Percentiles rank a stretch among this genome's conserved stretches.
These are phyloP conservation scores for Tympanopsis confertula DNA, from an alignment of 2,329 filamentous ascomycete species.

Conservation along the genomic window DNA sequence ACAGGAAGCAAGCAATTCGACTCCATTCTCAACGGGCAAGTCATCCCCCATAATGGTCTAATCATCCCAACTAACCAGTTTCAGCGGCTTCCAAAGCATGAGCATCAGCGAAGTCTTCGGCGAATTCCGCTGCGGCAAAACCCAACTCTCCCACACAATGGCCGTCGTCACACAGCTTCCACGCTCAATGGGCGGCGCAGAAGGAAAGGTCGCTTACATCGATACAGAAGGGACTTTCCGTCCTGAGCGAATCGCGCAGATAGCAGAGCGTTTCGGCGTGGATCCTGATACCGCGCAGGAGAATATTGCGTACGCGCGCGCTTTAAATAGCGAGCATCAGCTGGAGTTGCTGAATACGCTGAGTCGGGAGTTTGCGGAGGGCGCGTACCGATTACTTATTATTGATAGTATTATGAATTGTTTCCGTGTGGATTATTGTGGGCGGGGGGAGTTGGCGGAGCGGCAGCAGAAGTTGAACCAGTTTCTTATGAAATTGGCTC, in stretches of 20 bases:
- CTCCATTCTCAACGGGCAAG: constrained; percentile 48
- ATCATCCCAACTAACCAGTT: not conserved
- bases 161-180: constrained; percentile 48
- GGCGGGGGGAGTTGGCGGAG: constrained; percentile 56
- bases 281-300: constrained; percentile 48
- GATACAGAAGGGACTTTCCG: constrained; percentile 57
- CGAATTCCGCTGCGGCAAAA: constrained; percentile 57
- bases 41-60: constrained; percentile 2
- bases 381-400: constrained; percentile 54
- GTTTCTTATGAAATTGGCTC: constrained; percentile 49
- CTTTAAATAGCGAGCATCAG: constrained; percentile 55
- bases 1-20: constrained; percentile 63
- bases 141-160: constrained; percentile 59
- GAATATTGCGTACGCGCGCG: constrained; percentile 56
- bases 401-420: constrained; percentile 63
- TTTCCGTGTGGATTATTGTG: constrained; percentile 56
- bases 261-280: constrained; percentile 52
- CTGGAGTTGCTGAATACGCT: constrained; percentile 51
- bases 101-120: constrained; percentile 56
- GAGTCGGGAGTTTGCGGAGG: constrained; percentile 45
- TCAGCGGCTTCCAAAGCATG: constrained; percentile 57
- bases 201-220: constrained; percentile 60
- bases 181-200: constrained; percentile 51
- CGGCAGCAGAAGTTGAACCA: constrained; percentile 58
- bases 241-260: constrained; percentile 55